Conservation (phyloP, 139 green algal genomes). For the Mesotaenium endlicherianum region DNA sequence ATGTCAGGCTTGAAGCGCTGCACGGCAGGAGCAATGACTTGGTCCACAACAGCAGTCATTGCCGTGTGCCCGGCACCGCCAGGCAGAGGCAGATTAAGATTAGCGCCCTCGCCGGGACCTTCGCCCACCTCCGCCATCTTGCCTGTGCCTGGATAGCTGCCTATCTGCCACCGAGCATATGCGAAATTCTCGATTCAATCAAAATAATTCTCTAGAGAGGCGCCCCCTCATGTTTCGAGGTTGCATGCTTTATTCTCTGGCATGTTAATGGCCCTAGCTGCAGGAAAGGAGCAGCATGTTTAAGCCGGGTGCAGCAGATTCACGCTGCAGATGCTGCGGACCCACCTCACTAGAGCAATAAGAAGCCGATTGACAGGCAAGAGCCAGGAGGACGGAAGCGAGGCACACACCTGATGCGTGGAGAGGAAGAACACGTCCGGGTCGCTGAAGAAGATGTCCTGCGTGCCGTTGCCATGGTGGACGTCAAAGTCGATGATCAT, state of each 20-base stretch:
- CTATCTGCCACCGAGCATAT: conserved; percentile 23
- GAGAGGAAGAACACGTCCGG: conserved; percentile 77
- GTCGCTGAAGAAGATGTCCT: conserved; percentile 80
- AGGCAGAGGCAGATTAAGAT: conserved; percentile 54
- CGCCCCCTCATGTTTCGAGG: too few species aligned
- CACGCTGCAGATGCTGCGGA: too few species aligned
- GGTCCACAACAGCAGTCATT: conserved; percentile 64
- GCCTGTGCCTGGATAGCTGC: conserved; percentile 66
- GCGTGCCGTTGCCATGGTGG: conserved; percentile 55
- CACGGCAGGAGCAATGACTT: conserved; percentile 73
- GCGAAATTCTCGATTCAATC: too few species aligned
- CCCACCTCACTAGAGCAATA: too few species aligned
- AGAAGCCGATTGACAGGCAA: too few species aligned
- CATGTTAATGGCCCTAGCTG: too few species aligned
- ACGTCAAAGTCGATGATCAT: conserved; percentile 83
- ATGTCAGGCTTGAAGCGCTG: conserved; percentile 78
- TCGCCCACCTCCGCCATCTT: conserved; percentile 61
- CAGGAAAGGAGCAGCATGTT: too few species aligned
- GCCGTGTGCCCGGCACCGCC: conserved; percentile 65
- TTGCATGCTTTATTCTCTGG: too few species aligned
- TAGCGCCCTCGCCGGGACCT: conserved; percentile 68
- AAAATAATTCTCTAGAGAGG: too few species aligned
- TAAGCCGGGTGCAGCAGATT: too few species aligned
- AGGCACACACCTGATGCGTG: conserved; percentile 66
- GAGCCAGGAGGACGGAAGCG: too few species aligned